Conservation (phyloP, 306 rosid species). For the Lupinus albus region DNA sequence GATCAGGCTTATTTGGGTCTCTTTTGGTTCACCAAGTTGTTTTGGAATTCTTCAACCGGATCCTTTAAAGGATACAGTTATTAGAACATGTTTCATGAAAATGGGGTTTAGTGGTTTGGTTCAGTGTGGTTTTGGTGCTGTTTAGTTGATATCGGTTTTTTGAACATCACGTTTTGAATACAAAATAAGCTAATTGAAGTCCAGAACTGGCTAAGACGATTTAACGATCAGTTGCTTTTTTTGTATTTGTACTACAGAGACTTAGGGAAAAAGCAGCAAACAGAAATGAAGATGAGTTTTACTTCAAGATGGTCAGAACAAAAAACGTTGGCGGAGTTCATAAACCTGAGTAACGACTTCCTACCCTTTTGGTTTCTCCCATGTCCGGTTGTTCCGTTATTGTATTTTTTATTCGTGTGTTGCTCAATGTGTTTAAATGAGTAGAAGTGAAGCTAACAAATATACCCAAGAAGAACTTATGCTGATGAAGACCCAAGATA, state of each 20-base stretch:
- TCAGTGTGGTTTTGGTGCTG: no score
- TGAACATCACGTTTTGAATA: no score
- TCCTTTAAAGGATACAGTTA: no score
- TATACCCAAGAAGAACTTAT: slow-evolving; percentile 70
- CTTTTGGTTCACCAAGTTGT: no score
- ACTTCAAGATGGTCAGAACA: slow-evolving; percentile 71
- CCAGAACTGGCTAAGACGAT: no score
- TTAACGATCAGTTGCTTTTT: neutral
- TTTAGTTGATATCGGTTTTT: no score
- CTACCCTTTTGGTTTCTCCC: neutral
- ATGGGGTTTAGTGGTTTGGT: no score
- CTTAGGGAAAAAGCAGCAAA: slow-evolving; percentile 77
- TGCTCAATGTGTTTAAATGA: neutral
- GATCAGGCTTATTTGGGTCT: no score
- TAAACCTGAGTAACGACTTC: slow-evolving; percentile 50
- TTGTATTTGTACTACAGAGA: slow-evolving; percentile 48
- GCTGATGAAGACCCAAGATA: slow-evolving; percentile 85
- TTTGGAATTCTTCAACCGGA: no score
- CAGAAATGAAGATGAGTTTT: slow-evolving; percentile 77
- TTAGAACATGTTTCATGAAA: no score
- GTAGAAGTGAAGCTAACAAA: slow-evolving; percentile 72
- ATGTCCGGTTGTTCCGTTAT: neutral
- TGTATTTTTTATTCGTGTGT: neutral
- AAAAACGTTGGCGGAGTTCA: slow-evolving; percentile 72
- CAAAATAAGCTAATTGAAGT: neutral